Evolutionary conservation across 2,329 filamentous ascomycete species (phyloP), one percentile per base, ranked within the genome.

Genomic region (Sclerotinia spermophila): DNA sequence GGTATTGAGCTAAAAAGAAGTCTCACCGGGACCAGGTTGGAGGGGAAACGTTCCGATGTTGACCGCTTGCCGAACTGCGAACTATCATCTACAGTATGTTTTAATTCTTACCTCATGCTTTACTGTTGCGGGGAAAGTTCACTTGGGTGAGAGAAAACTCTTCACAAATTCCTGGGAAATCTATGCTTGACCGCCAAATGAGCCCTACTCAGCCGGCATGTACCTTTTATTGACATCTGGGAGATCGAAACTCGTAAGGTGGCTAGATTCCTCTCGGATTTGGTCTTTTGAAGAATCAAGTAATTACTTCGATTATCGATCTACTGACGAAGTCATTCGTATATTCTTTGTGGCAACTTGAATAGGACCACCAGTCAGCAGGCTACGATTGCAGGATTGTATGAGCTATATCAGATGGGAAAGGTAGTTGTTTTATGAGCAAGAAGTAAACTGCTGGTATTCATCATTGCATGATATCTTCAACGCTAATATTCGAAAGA

Each of bases 141-240:
- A 51, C 44, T 65, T 51, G 30, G 60, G 42, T 65, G n/a, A 27
- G 61, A 21, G 45, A 64, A 64, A 51, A 38, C 13, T 64, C n/a
- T 64, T 38, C 30, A 65, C n/a, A 10, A 11, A n/a, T 65, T 65
- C 33, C 15, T 60, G 58, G 24, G 35, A 27, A 11, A 27, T 60
- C 27, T 51, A 15, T 30, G 44, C 33, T 65, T 65, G 61, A 65
- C 62, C 62, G 45, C 45, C 45, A 65, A 24, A 65, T 40, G 61
- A 51, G 45, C 33, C 45, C 17, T 65, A 51, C 45, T 65, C 45
- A 35, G 33, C 38, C 45, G 62, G 45, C 45, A 53, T n/a, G 24
- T 30, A 38, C 33, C 5, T 53, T 30, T 35, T 17, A 40, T 40
- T 40, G 24, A 8, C 2, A 38, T 38, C 24, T 6, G 19, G 40